Conservation (phyloP, 768 basidiomycete genomes). For the Agaricus blazei region DNA sequence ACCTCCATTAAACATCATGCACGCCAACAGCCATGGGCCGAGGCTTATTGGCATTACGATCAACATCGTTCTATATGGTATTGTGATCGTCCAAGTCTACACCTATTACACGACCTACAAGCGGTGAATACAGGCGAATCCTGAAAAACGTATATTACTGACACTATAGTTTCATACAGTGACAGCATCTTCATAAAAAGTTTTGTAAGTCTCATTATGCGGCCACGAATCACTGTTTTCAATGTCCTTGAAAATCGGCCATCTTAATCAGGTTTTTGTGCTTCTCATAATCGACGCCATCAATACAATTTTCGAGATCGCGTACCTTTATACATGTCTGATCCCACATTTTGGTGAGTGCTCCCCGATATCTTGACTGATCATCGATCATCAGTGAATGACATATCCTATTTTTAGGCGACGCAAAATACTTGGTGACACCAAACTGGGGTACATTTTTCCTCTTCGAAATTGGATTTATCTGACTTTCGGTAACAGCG, state of each 20-base stretch:
- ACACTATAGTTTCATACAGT: constrained; percentile 17
- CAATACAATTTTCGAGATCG: constrained; percentile 38
- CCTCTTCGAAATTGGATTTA: no score
- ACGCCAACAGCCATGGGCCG: constrained; percentile 5
- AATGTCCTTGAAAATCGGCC: background rate
- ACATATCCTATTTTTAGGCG: constrained; percentile 10
- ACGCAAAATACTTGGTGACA: constrained; percentile 6
- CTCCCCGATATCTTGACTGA: no score
- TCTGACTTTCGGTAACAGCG: no score
- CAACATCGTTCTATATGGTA: constrained; percentile 33
- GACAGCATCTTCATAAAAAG: constrained; percentile 24
- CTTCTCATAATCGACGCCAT: constrained; percentile 44
- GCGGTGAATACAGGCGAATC: constrained; percentile 2
- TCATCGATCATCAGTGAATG: background rate
- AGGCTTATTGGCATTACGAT: background rate
- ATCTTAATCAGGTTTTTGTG: background rate
- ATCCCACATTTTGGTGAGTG: constrained; percentile 40
- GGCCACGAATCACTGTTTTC: constrained; percentile 22
- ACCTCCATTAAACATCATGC: no score
- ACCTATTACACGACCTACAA: constrained; percentile 37
- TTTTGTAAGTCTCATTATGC: constrained; percentile 43
- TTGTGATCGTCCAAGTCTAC: constrained; percentile 44
- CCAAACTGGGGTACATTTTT: constrained; percentile 6
- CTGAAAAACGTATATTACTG: background rate
- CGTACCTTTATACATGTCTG: constrained; percentile 42